These are phyloP conservation scores for Brassica nigra DNA, from an alignment of 345 rosid species.

Conservation along the genomic window DNA sequence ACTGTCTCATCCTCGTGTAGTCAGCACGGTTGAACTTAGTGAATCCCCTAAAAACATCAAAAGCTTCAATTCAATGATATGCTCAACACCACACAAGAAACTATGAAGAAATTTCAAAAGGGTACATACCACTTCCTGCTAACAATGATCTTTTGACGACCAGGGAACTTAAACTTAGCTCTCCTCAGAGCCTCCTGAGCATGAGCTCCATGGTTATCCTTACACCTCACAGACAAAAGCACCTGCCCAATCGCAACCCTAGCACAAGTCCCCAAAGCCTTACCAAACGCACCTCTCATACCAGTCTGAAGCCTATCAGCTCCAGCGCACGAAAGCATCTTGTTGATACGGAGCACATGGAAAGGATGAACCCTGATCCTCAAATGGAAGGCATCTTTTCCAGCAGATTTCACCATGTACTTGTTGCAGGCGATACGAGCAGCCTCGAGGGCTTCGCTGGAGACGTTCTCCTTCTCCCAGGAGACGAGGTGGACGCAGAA, in stretches of 20 bases:
- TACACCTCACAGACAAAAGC: constrained; percentile 59
- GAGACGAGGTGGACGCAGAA: constrained; percentile 69
- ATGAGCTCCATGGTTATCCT: constrained; percentile 53
- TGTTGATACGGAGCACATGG: constrained; percentile 61
- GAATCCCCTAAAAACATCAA: constrained; percentile 50
- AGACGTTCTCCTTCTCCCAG: constrained; percentile 71
- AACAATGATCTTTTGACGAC: constrained; percentile 61
- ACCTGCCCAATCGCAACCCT: constrained; percentile 62
- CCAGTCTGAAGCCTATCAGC: constrained; percentile 72
- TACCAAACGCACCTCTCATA: constrained; percentile 67
- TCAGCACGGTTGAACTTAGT: constrained; percentile 58
- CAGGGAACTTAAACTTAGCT: constrained; percentile 67
- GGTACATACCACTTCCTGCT: constrained; percentile 69
- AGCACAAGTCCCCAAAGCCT: constrained; percentile 59
- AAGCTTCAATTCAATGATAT: no score
- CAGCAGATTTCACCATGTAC: constrained; percentile 62
- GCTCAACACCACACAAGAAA: no score
- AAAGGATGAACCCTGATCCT: constrained; percentile 64
- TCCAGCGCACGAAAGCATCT: constrained; percentile 77
- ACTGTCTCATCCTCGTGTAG: constrained; percentile 49
- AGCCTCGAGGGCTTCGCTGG: constrained; percentile 66
- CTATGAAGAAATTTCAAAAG: no score
- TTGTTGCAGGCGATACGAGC: constrained; percentile 75
- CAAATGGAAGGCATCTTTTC: constrained; percentile 64
- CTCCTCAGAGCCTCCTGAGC: constrained; percentile 67